Evolutionary conservation across 805 yeast species (phyloP), one percentile per base, ranked within the genome.

Genomic region (Saccharomycopsis javanensis): DNA sequence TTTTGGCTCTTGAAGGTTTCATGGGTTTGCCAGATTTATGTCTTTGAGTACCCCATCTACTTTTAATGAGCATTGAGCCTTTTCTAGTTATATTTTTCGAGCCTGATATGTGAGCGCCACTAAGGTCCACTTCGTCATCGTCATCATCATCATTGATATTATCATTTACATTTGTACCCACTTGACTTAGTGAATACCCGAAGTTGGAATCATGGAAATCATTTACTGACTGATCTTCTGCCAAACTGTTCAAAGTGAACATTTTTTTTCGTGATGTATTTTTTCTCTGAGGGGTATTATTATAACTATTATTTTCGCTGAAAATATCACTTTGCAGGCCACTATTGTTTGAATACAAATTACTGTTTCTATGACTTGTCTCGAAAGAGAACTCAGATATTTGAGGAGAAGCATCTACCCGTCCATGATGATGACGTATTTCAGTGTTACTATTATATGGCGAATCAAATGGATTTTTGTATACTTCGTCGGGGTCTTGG

Each of bases 21-120:
- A 71, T 69, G 23, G 94, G 91, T 51, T 77, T 75, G 7, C 95
- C 96, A 60, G 81, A 78, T 58, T 81, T 80, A 65, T 82, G 80
- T 63, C 96, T 78, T 62, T 86, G 88, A 3, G 97, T 91, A 58
- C 97, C 97, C 96, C 96, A 88, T 71, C 96, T 77, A 63, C 84
- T 79, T 65, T 95, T 78, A 63, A 85, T 82, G 81, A 86, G 85
- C 3, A 77, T 72, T 0, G 86, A 75, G 15, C 73, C 77, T 34
- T 73, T 69, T 48, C 81, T 64, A 6, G 48, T 42, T 8, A 42
- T 28, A 42, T 42, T 42, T 25, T 57, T 45, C 4, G 57, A n/a
- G 6, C 28, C 42, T 23, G 54, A 34, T 4, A 37, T 60, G 11
- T 42, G 48, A 10, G 48, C 48, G 15, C 25, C 48, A 15, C 62